Evolutionary conservation across 208 protist species (phyloP).

Genomic region (Leishmania gerbilli): DNA sequence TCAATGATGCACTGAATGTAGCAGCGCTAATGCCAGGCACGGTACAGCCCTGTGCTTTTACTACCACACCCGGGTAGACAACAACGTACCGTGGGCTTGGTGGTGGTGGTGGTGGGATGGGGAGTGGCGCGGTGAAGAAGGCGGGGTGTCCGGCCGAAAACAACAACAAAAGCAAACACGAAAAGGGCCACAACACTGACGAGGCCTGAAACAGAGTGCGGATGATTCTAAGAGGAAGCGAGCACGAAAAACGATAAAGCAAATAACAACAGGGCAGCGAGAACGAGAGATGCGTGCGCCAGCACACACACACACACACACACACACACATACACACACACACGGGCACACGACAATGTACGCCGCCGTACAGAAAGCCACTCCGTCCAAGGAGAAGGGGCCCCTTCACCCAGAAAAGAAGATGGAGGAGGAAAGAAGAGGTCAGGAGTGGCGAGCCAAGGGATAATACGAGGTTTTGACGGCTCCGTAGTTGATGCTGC

Average conservation of each 20-base stretch:
- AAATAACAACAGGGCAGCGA: background rate
- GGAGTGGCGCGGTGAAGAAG: background rate
- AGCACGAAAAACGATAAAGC: background rate
- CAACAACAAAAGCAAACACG: background rate
- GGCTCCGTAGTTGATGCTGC: background rate
- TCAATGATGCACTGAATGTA: background rate
- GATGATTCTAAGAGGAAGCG: background rate
- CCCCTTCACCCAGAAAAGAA: background rate
- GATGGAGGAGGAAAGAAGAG: background rate
- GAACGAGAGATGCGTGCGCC: background rate
- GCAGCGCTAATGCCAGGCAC: background rate
- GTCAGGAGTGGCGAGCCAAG: background rate
- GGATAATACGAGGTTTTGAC: background rate
- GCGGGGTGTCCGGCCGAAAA: background rate
- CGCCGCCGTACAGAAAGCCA: background rate
- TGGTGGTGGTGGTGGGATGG: background rate
- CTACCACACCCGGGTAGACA: background rate
- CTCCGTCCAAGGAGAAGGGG: background rate
- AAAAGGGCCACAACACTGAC: background rate
- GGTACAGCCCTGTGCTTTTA: background rate
- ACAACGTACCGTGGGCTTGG: background rate
- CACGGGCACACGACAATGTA: background rate
- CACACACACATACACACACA: background rate
- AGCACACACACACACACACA: no score
- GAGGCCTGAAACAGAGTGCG: no score